A percentile compares a stretch with the other conserved stretches of the same genome.
These are phyloP conservation scores for Venturia pyrina DNA, from an alignment of 2,329 filamentous ascomycete species.

Conservation along the genomic window DNA sequence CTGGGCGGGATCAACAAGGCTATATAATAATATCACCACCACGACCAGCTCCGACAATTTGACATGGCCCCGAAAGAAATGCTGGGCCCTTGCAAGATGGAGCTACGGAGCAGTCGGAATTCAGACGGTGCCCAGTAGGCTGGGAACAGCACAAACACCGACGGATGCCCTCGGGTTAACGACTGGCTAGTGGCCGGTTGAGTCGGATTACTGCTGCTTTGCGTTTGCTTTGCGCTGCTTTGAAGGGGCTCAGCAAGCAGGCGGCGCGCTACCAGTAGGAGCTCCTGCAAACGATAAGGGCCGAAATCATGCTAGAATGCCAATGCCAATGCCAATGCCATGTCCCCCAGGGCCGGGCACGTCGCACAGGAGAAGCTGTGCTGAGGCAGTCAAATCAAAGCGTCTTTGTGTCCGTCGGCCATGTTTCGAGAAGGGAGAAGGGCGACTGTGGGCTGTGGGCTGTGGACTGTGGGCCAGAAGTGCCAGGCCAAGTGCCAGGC, in stretches of 20 bases:
- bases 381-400: not conserved
- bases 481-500: no score
- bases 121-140: not conserved
- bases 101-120: not conserved
- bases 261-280: not conserved
- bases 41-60: not conserved
- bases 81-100: not conserved
- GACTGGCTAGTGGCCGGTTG: not conserved
- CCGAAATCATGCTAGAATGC: no score
- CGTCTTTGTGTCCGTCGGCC: not conserved
- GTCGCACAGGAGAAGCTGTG: not conserved
- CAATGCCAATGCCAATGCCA: no score
- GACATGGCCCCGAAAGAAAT: not conserved
- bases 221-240: no score
- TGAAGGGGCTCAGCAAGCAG: not conserved
- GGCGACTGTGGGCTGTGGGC: no score
- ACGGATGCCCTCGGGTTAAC: not conserved
- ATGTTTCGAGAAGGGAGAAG: no score
- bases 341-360: not conserved
- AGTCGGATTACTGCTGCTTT: constrained; percentile 1
- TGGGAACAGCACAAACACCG: not conserved
- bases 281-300: not conserved
- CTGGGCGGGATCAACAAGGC: not conserved
- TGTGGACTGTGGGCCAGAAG: no score
- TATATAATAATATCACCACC: not conserved